Conservation (phyloP, 768 basidiomycete genomes). For the Collybia nuda region DNA sequence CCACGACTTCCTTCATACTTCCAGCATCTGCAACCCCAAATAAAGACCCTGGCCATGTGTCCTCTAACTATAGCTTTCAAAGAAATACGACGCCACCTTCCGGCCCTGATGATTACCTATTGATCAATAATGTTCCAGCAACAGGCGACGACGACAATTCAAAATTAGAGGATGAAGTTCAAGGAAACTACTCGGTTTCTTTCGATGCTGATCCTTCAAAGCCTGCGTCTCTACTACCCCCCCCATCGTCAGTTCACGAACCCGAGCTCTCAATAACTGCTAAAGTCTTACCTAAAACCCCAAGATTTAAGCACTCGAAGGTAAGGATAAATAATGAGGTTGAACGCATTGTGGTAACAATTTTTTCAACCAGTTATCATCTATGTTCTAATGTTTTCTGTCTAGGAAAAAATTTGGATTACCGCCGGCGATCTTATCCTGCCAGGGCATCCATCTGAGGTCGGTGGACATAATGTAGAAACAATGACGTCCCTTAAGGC, state of each 20-base stretch:
- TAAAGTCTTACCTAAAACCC: too few species aligned
- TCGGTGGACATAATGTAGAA: constrained; percentile 22
- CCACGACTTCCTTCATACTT: constrained; percentile 45
- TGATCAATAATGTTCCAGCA: too few species aligned
- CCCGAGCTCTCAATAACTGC: too few species aligned
- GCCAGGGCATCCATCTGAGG: constrained; percentile 44
- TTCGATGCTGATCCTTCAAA: background rate
- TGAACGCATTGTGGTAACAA: constrained; percentile 62
- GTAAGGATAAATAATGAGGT: constrained; percentile 60
- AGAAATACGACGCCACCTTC: too few species aligned
- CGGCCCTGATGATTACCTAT: too few species aligned
- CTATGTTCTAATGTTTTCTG: background rate
- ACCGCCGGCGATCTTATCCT: constrained; percentile 65
- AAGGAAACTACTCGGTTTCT: too few species aligned
- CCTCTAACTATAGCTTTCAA: too few species aligned
- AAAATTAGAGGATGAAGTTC: too few species aligned
- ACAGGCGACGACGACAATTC: too few species aligned
- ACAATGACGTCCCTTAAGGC: constrained; percentile 44
- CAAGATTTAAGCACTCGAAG: constrained; percentile 21
- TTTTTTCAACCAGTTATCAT: background rate
- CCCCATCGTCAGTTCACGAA: background rate
- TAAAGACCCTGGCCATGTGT: too few species aligned
- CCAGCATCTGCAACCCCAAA: constrained; percentile 17
- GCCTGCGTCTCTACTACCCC: background rate
- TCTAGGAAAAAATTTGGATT: constrained; percentile 69